A percentile compares a stretch with the other conserved stretches of the same genome.
Evolutionary conservation across 139 green algal species (phyloP).

Genomic region (Chlorella sp.): DNA sequence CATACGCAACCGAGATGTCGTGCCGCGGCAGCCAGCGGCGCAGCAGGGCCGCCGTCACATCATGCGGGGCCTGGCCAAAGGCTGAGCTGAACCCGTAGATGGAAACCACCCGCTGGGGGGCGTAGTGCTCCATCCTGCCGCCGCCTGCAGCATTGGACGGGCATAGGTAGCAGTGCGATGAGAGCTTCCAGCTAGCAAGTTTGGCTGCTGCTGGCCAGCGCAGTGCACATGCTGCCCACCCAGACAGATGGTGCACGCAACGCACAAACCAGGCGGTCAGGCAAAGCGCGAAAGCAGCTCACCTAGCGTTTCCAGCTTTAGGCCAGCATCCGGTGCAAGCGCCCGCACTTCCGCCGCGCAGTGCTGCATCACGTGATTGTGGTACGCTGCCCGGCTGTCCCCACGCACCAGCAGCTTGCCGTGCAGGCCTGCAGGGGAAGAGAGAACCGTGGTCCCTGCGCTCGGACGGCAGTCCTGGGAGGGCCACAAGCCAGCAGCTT

Average conservation of each 20-base stretch:
- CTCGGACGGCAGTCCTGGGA: no score
- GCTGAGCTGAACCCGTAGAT: slow-evolving; percentile 83
- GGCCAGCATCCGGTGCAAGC: slow-evolving; percentile 9
- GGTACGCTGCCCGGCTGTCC: slow-evolving; percentile 68
- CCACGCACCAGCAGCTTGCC: slow-evolving; percentile 85
- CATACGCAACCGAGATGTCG: slow-evolving; percentile 70
- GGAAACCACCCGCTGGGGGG: slow-evolving; percentile 21
- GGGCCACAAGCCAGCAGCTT: no score
- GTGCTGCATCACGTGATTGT: slow-evolving; percentile 73
- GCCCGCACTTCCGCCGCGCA: slow-evolving; percentile 39
- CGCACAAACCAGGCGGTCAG: no score
- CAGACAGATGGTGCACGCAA: no score
- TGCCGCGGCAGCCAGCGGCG: slow-evolving; percentile 71
- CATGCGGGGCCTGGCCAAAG: slow-evolving; percentile 81
- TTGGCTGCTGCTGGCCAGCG: no score
- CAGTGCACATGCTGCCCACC: no score
- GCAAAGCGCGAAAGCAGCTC: not conserved
- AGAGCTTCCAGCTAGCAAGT: no score
- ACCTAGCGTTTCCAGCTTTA: slow-evolving; percentile 22
- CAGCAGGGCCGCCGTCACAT: slow-evolving; percentile 73
- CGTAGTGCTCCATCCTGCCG: slow-evolving; percentile 76
- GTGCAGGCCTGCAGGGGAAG: slow-evolving; percentile 16
- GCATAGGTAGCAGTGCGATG: no score
- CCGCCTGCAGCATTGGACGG: slow-evolving; percentile 37
- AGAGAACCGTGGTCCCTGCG: no score